Conservation (phyloP, 176 grass and related monocot genomes). For the Thinopyrum elongatum region DNA sequence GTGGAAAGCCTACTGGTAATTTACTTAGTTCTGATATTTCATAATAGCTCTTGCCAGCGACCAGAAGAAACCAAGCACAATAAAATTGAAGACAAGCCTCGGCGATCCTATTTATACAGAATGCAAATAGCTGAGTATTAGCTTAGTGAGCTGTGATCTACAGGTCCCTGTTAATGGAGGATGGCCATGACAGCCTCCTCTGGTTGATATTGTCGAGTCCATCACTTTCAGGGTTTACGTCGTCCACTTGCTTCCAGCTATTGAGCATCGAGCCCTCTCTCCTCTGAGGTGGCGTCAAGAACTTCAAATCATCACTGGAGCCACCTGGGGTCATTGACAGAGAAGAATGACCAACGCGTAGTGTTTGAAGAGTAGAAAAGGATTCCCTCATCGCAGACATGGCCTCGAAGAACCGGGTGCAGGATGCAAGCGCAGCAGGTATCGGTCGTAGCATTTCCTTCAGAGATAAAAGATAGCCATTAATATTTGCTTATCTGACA, state of each 20-base stretch:
- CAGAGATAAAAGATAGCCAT: background rate
- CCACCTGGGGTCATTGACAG: slow-evolving; percentile 43
- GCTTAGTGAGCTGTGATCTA: slow-evolving; percentile 25
- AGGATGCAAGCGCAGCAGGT: slow-evolving; percentile 88
- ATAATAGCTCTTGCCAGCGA: background rate
- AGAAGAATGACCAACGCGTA: slow-evolving; percentile 59
- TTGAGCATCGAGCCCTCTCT: slow-evolving; percentile 42
- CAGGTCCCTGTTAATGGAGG: slow-evolving; percentile 54
- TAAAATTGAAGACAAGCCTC: background rate
- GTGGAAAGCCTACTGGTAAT: background rate
- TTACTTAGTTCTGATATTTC: background rate
- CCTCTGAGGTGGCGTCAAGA: slow-evolving; percentile 56
- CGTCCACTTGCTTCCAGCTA: slow-evolving; percentile 52
- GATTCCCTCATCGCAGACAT: slow-evolving; percentile 99
- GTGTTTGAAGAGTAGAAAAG: slow-evolving; percentile 79
- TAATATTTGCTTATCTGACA: background rate
- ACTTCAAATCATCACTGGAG: slow-evolving; percentile 50
- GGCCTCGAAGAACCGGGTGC: slow-evolving; percentile 97
- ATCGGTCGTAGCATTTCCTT: slow-evolving; percentile 99
- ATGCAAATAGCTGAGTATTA: background rate
- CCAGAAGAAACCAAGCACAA: background rate
- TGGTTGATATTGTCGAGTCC: slow-evolving; percentile 49
- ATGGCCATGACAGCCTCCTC: slow-evolving; percentile 75
- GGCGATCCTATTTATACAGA: slow-evolving; percentile 13
- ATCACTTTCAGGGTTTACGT: slow-evolving; percentile 26